These are phyloP conservation scores for Endotrypanum monterogeii DNA, from an alignment of 208 protist genomes.

Conservation along the genomic window DNA sequence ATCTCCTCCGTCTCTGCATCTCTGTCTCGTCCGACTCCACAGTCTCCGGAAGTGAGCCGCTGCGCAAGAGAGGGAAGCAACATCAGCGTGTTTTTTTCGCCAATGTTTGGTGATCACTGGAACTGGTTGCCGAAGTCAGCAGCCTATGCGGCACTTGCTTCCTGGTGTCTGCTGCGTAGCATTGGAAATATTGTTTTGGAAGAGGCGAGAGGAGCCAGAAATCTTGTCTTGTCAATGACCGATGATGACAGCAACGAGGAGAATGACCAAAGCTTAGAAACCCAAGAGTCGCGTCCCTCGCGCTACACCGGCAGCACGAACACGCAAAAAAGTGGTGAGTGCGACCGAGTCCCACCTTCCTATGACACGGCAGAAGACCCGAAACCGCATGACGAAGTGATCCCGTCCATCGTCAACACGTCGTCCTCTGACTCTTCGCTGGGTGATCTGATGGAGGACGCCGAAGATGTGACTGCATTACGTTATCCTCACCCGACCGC, in stretches of 20 bases:
- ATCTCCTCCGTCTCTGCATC: constrained; percentile 20
- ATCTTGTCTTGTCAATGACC: not conserved
- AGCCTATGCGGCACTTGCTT: constrained; percentile 2
- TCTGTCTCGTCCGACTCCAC: not conserved
- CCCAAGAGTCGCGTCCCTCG: not conserved
- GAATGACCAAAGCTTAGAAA: not conserved
- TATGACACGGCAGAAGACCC: not conserved
- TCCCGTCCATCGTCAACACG: not conserved
- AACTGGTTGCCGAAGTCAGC: constrained; percentile 25
- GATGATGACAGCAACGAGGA: not conserved
- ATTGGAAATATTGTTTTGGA: constrained; percentile 25
- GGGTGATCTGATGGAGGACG: constrained; percentile 8
- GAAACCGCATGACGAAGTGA: not conserved
- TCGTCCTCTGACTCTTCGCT: constrained; percentile 29
- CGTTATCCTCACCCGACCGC: not conserved
- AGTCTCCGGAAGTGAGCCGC: not conserved
- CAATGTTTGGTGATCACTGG: constrained; percentile 6
- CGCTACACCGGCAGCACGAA: not conserved
- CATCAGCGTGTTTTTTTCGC: not conserved
- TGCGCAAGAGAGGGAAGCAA: not conserved
- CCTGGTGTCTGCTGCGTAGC: constrained; percentile 30
- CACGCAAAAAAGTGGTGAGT: not conserved
- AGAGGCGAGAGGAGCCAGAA: constrained; percentile 19
- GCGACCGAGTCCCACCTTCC: not conserved
- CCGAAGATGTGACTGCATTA: not conserved